A percentile compares a stretch with the other conserved stretches of the same genome.
phyloP scores from a whole-genome alignment of 768 basidiomycete species.

The Panellus pusillus region DNA sequence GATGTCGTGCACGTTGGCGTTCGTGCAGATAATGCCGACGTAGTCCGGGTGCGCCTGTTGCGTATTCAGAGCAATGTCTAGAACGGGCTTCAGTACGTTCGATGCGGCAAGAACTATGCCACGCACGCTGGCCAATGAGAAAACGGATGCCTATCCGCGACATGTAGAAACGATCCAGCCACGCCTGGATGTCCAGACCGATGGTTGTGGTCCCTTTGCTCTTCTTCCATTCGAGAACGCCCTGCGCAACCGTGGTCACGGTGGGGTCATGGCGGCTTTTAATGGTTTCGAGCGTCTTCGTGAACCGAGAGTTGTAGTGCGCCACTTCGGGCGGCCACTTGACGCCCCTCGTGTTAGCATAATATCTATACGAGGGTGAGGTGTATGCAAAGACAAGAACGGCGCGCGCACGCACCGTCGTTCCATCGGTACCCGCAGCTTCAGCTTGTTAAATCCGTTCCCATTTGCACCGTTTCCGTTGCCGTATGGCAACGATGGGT shows the following conservation, averaged over 20 bases:
- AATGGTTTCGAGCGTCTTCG: slow-evolving; percentile 81
- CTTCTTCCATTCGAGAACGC: slow-evolving; percentile 94
- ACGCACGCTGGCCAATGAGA: slow-evolving; percentile 90
- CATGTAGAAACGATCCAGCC: slow-evolving; percentile 97
- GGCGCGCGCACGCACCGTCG: slow-evolving; percentile 55
- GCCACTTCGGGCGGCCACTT: slow-evolving; percentile 91
- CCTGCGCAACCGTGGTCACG: slow-evolving; percentile 95
- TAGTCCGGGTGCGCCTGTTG: slow-evolving; percentile 87
- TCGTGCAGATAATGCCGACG: slow-evolving; percentile 96
- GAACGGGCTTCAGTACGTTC: slow-evolving; percentile 2
- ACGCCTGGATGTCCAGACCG: slow-evolving; percentile 87
- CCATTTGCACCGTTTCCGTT: slow-evolving; percentile 34
- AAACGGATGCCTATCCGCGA: slow-evolving; percentile 95
- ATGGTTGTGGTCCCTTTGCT: slow-evolving; percentile 67
- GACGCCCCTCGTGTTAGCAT: slow-evolving; percentile 69
- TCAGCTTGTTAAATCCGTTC: slow-evolving; percentile 55
- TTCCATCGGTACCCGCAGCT: slow-evolving; percentile 81
- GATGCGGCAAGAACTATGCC: background rate
- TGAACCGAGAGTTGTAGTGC: slow-evolving; percentile 92
- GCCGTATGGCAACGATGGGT: slow-evolving; percentile 57
- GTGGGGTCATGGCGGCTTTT: slow-evolving; percentile 97
- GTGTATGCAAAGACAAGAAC: background rate
- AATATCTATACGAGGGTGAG: slow-evolving; percentile 59
- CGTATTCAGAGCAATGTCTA: slow-evolving; percentile 93
- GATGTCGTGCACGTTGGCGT: slow-evolving; percentile 94